Evolutionary conservation across 768 basidiomycete genomes (phyloP).

Genomic region (Amanita thiersii): DNA sequence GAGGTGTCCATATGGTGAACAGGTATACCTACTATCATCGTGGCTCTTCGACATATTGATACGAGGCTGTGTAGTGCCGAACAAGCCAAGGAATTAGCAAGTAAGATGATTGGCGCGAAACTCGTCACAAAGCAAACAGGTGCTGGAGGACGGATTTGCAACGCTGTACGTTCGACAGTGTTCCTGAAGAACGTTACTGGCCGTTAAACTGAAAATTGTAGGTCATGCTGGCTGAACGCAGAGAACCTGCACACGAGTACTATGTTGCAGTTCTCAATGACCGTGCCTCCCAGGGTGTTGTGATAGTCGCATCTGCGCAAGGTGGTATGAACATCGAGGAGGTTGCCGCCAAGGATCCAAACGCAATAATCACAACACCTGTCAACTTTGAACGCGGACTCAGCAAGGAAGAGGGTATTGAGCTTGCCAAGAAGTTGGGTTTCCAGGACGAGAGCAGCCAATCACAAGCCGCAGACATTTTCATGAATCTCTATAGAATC

Average conservation of each 20-base stretch:
- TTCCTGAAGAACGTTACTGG: too few relatives aligned
- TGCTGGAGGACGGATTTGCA: conserved; percentile 85
- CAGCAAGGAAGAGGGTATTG: conserved; percentile 59
- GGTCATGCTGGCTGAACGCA: conserved; percentile 98
- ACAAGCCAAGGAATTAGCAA: conserved; percentile 80
- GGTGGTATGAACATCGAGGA: conserved; percentile 99
- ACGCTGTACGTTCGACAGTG: conserved; percentile 60
- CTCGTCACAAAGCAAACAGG: conserved; percentile 99
- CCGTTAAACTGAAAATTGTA: too few relatives aligned
- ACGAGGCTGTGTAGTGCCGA: conserved; percentile 48
- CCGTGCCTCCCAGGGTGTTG: conserved; percentile 80
- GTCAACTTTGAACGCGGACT: conserved; percentile 83
- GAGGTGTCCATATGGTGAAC: conserved; percentile 92
- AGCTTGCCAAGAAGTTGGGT: conserved; percentile 83
- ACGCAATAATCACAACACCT: conserved; percentile 91
- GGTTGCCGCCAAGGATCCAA: conserved; percentile 92
- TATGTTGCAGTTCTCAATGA: conserved; percentile 97
- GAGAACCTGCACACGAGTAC: conserved; percentile 92
- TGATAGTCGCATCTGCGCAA: conserved; percentile 88
- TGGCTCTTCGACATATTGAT: conserved; percentile 5
- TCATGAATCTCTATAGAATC: conserved; percentile 89
- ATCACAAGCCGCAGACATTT: conserved; percentile 86
- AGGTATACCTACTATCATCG: conserved; percentile 38
- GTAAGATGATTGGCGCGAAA: conserved; percentile 89
- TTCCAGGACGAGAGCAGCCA: conserved; percentile 68